Evolutionary conservation across 192 early-diverging fungal species (phyloP).

Genomic region (Cladochytrium replicatum): DNA sequence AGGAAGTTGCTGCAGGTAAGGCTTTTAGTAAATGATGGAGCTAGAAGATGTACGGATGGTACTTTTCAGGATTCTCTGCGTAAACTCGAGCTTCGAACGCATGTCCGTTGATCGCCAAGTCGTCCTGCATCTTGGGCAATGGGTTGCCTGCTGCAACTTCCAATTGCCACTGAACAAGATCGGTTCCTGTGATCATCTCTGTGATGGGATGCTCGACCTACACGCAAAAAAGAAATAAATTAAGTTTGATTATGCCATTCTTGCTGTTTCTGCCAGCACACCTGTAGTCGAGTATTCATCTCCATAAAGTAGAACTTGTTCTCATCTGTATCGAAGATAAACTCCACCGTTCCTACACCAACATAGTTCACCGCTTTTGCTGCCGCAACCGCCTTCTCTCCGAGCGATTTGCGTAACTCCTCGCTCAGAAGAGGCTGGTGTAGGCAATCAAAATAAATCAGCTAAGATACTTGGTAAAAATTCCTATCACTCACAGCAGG

Average conservation of each 20-base stretch:
- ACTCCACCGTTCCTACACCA: constrained; percentile 94
- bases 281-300: constrained; percentile 88
- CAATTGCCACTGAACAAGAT: constrained; percentile 92
- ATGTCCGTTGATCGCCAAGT: constrained; percentile 68
- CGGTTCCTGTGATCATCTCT: constrained; percentile 89
- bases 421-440: constrained; percentile 55
- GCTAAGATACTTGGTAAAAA: too few relatives aligned
- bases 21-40: constrained; percentile 14
- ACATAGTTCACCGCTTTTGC: constrained; percentile 90
- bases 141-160: constrained; percentile 89
- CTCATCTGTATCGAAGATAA: constrained; percentile 82
- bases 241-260: too few relatives aligned
- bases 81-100: constrained; percentile 98
- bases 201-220: constrained; percentile 92
- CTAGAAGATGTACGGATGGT: too few relatives aligned
- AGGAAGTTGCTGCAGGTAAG: constrained; percentile 59
- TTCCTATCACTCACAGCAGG: constrained; percentile 74
- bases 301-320: constrained; percentile 95
- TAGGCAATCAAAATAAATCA: neutral
- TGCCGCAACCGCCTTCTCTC: constrained; percentile 83
- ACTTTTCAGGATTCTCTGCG: constrained; percentile 86
- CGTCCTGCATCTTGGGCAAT: constrained; percentile 62
- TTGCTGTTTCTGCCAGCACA: too few relatives aligned
- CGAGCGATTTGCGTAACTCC: constrained; percentile 61
- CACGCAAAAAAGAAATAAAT: neutral